These are phyloP conservation scores for Ophiostoma sp. DNA, from an alignment of 2,329 filamentous ascomycete species.

Conservation along the genomic window DNA sequence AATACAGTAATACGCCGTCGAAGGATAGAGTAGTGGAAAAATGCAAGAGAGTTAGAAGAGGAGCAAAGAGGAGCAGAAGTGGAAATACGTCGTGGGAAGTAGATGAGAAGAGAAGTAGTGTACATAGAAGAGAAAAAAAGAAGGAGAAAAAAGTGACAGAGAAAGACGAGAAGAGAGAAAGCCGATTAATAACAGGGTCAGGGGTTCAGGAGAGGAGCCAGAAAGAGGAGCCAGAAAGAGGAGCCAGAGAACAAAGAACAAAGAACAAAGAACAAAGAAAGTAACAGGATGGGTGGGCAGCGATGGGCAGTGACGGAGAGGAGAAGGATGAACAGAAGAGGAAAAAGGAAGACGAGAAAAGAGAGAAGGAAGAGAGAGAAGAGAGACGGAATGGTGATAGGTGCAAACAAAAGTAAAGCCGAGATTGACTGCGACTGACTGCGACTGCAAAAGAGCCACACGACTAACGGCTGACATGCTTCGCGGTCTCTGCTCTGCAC, in stretches of 20 bases:
- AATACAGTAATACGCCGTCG: slow-evolving; percentile 8
- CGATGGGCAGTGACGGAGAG: neutral
- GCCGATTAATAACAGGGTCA: neutral
- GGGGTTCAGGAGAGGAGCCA: neutral
- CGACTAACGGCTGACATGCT: slow-evolving; percentile 4
- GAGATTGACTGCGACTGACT: neutral
- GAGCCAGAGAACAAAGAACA: slow-evolving; percentile 7
- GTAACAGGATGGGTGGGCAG: neutral
- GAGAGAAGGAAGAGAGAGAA: too few species aligned
- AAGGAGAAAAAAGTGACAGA: neutral
- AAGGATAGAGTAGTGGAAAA: neutral
- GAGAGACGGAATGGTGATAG: too few species aligned
- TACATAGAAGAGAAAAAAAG: neutral
- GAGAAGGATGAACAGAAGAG: neutral
- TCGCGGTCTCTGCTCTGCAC: neutral
- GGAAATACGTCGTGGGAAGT: neutral
- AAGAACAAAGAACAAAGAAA: slow-evolving; percentile 7
- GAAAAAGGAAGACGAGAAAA: neutral
- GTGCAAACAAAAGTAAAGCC: neutral
- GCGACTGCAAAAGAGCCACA: neutral
- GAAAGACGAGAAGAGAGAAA: neutral
- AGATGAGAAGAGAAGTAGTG: neutral
- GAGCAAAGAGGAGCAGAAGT: neutral
- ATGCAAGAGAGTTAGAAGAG: neutral
- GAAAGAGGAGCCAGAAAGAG: neutral